A percentile compares a stretch with the other conserved stretches of the same genome.
Conservation (phyloP, 345 rosid species). For the Laguncularia racemosa region DNA sequence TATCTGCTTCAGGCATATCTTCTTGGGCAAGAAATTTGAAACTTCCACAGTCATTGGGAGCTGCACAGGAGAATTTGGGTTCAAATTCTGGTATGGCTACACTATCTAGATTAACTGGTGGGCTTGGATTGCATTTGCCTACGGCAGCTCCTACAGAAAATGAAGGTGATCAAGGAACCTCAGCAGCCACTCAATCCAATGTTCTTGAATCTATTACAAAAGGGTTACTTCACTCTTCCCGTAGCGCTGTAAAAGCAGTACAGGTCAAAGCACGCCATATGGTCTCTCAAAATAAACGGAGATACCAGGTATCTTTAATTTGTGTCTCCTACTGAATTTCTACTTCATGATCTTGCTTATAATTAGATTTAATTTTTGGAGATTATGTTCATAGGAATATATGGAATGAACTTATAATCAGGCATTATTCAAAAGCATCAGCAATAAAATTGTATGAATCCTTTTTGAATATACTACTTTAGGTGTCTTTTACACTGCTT, state of each 20-base stretch:
- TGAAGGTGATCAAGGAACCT: constrained; percentile 24
- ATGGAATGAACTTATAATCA: too few relatives aligned
- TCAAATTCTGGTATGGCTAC: constrained; percentile 45
- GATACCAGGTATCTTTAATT: constrained; percentile 65
- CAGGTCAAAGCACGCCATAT: constrained; percentile 93
- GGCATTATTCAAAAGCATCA: too few relatives aligned
- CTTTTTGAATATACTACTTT: too few relatives aligned
- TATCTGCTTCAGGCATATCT: constrained; percentile 52
- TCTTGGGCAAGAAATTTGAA: constrained; percentile 73
- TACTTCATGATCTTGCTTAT: neutral
- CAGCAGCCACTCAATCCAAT: constrained; percentile 36
- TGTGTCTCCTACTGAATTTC: neutral
- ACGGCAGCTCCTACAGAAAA: constrained; percentile 30
- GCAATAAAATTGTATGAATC: too few relatives aligned
- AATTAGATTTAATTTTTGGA: too few relatives aligned
- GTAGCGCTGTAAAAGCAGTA: constrained; percentile 81
- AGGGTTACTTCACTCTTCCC: constrained; percentile 79
- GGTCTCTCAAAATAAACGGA: constrained; percentile 92
- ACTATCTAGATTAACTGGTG: constrained; percentile 69
- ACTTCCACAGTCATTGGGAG: constrained; percentile 41
- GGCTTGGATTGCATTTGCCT: constrained; percentile 56
- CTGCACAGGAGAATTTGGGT: constrained; percentile 28
- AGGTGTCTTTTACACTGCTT: too few relatives aligned
- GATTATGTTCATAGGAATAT: too few relatives aligned
- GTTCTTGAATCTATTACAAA: constrained; percentile 63